phyloP scores from a whole-genome alignment of 331 rosid species.

The Pyracantha coccinea region DNA sequence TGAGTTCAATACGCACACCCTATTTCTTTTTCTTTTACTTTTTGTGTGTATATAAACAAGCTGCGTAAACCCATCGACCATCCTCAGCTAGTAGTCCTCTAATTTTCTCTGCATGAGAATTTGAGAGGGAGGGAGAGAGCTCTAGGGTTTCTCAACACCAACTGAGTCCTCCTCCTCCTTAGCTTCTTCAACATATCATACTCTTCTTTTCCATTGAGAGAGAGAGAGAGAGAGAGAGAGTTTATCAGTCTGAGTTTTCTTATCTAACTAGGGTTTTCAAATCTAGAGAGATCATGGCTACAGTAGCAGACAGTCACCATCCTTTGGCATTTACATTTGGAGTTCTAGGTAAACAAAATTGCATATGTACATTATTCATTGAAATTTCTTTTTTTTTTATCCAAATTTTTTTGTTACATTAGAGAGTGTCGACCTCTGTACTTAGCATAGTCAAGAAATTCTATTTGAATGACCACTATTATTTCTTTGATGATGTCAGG shows the following conservation, averaged over 20 bases:
- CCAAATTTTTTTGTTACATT: background rate
- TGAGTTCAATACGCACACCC: constrained; percentile 19
- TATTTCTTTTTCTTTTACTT: background rate
- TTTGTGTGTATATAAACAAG: constrained; percentile 10
- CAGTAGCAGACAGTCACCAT: constrained; percentile 20
- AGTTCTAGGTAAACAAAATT: constrained; percentile 47
- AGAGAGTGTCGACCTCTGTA: background rate
- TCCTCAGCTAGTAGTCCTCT: background rate
- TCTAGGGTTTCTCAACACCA: constrained; percentile 21
- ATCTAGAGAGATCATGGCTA: constrained; percentile 24
- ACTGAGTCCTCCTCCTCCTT: constrained; percentile 5
- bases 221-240: background rate
- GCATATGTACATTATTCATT: background rate
- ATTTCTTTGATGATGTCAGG: constrained; percentile 31
- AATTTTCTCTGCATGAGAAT: constrained; percentile 18
- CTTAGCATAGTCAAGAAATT: background rate
- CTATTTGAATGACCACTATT: background rate
- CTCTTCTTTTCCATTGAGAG: background rate
- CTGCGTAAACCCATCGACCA: constrained; percentile 11
- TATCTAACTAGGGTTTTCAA: background rate
- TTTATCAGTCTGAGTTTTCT: background rate
- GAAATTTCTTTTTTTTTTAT: too few relatives aligned
- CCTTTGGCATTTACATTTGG: constrained; percentile 70
- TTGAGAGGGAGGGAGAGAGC: background rate
- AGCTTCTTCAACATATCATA: background rate